phyloP scores from a whole-genome alignment of 768 basidiomycete species.

The Boletales sp. region DNA sequence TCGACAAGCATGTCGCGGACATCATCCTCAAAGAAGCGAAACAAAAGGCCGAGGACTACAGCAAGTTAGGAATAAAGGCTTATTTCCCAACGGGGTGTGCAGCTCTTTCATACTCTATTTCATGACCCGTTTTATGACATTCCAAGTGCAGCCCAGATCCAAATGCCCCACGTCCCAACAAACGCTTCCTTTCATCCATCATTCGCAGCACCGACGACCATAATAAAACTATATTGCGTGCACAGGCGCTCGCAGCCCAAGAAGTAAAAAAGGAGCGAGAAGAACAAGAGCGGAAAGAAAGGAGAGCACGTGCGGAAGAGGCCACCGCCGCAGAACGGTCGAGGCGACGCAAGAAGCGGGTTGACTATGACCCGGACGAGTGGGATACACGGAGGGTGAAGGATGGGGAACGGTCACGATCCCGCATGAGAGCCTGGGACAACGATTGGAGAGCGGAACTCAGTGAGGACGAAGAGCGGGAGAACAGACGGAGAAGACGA shows the following conservation, averaged over 20 bases:
- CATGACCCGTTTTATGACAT: background rate
- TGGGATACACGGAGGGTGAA: constrained; percentile 37
- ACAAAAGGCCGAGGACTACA: constrained; percentile 80
- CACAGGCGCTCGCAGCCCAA: constrained; percentile 69
- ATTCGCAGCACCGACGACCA: constrained; percentile 95
- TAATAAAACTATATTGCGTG: constrained; percentile 77
- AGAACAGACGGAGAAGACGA: constrained; percentile 17
- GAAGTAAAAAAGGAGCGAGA: constrained; percentile 66
- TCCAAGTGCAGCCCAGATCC: constrained; percentile 50
- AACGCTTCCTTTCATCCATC: constrained; percentile 79
- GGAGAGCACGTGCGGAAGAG: constrained; percentile 69
- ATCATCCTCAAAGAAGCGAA: constrained; percentile 92
- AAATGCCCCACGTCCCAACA: constrained; percentile 76
- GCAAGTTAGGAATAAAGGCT: constrained; percentile 72
- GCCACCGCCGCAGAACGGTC: constrained; percentile 65
- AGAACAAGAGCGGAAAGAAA: constrained; percentile 61
- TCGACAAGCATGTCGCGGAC: constrained; percentile 89
- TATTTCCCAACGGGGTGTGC: constrained; percentile 60
- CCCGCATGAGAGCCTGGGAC: constrained; percentile 41
- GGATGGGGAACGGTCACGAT: constrained; percentile 40
- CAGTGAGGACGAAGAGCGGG: constrained; percentile 32
- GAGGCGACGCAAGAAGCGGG: constrained; percentile 35
- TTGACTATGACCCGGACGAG: constrained; percentile 24
- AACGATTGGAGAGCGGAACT: constrained; percentile 45
- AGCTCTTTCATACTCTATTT: constrained; percentile 15